Evolutionary conservation across 345 rosid species (phyloP), one percentile per base, ranked within the genome.

Genomic region (Linum usitatissimum): DNA sequence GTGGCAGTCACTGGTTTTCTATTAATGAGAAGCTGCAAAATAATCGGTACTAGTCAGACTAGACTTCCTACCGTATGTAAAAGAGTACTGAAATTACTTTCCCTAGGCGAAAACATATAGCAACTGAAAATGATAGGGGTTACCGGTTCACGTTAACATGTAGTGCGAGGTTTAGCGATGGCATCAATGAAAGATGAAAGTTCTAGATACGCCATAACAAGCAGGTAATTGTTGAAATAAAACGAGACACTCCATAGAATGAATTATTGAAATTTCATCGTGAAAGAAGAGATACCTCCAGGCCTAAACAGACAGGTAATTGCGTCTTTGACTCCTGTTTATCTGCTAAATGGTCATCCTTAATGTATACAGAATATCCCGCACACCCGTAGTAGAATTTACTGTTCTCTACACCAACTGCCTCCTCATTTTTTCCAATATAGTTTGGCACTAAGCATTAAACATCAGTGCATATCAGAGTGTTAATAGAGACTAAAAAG

Each of bases 331-430:
- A 6, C 21, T 48, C 77, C 63, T 62, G 79, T 64, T 82, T 74
- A 36, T 75, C 73, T 19, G 73, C 54, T 18, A 82, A 61, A 6
- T 45, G 74, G 49, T 78, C 78, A 40, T 75, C 76, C 61, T 69
- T 79, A 69, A 68, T 53, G 64, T 72, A 77, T 21, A 78, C 78
- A 7, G 88, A 84, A 69, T 81, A 81, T 5, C 90, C 94, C 69
- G 78, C 78, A 74, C 94, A 86, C 30, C 73, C 85, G 72, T 84
- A 86, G 61, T 81, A 78, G 73, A 84, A 84, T 60, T 79, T 82
- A 9, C 64, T 14, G 61, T 76, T 78, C 14, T 81, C 81, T 74
- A 71, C 72, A 12, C 79, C 72, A 67, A 79, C 80, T 73, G 73
- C 78, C 57, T 59, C 66, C 78, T 86, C 87, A 58, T 78, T 64